These are phyloP conservation scores for Isatis lusitanica DNA, from an alignment of 441 rosid genomes.

Conservation along the genomic window DNA sequence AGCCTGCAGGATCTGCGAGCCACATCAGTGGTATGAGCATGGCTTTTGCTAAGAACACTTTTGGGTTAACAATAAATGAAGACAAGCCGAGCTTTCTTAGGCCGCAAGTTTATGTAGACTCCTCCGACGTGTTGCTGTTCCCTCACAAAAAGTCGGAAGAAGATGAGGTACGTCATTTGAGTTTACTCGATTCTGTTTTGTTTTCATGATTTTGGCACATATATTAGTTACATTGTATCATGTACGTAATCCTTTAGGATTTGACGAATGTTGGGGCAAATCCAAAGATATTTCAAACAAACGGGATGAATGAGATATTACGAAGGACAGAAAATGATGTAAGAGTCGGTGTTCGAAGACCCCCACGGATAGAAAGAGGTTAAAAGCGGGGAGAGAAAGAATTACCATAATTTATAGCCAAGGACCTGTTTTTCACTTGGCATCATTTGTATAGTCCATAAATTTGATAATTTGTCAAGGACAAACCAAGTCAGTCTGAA, in stretches of 20 bases:
- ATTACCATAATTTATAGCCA: conserved; percentile 3
- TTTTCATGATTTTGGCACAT: background rate
- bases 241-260: conserved; percentile 1
- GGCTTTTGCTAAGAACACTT: conserved; percentile 46
- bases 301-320: conserved; percentile 41
- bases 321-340: conserved; percentile 35
- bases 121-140: conserved; percentile 34
- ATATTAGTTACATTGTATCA: background rate
- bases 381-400: background rate
- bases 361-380: conserved; percentile 36
- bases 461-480: background rate
- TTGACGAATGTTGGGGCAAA: conserved; percentile 32
- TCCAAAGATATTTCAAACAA: conserved; percentile 33
- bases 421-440: conserved; percentile 5
- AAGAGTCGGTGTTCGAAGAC: conserved; percentile 35
- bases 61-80: conserved; percentile 36
- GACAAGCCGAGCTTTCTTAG: conserved; percentile 26
- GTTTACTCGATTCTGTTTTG: background rate
- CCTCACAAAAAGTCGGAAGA: conserved; percentile 26
- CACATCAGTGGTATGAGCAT: conserved; percentile 59
- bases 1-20: conserved; percentile 48
- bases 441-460: conserved; percentile 26
- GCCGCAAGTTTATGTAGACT: conserved; percentile 41
- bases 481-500: background rate
- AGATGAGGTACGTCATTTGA: conserved; percentile 1